phyloP scores from a whole-genome alignment of 805 yeast species.

The Suhomyces sp. region DNA sequence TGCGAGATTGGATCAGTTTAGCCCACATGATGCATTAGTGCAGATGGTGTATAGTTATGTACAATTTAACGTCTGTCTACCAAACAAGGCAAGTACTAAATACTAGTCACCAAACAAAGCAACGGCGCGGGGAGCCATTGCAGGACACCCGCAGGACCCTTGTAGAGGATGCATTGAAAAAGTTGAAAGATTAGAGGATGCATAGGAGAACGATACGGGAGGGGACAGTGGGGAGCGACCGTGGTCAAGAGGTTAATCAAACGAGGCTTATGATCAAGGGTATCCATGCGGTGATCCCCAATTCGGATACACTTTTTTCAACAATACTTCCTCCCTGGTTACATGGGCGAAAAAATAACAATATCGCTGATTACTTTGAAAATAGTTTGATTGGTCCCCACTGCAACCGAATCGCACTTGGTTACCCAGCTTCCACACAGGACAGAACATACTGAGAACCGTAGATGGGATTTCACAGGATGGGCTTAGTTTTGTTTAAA shows the following conservation, averaged over 20 bases:
- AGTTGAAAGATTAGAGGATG: not conserved
- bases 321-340: not conserved
- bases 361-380: not conserved
- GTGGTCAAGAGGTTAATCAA: not conserved
- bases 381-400: not conserved
- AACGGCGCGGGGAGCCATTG: not conserved
- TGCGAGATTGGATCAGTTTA: not conserved
- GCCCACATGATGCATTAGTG: not conserved
- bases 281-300: not conserved
- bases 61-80: not conserved
- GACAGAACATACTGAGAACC: not conserved
- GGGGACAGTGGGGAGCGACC: not conserved
- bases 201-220: not conserved
- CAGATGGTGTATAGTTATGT: not conserved
- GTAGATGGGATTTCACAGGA: not conserved
- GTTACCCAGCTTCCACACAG: not conserved
- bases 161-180: not conserved
- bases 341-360: not conserved
- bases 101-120: not conserved
- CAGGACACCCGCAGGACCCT: not conserved
- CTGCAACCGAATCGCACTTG: not conserved
- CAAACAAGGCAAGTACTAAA: not conserved
- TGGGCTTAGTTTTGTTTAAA: not conserved
- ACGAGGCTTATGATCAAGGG: not conserved
- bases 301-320: not conserved